A percentile compares a stretch with the other conserved stretches of the same genome.
Conservation (phyloP, 2,329 filamentous ascomycete species). For the Bipolaris cookei region DNA sequence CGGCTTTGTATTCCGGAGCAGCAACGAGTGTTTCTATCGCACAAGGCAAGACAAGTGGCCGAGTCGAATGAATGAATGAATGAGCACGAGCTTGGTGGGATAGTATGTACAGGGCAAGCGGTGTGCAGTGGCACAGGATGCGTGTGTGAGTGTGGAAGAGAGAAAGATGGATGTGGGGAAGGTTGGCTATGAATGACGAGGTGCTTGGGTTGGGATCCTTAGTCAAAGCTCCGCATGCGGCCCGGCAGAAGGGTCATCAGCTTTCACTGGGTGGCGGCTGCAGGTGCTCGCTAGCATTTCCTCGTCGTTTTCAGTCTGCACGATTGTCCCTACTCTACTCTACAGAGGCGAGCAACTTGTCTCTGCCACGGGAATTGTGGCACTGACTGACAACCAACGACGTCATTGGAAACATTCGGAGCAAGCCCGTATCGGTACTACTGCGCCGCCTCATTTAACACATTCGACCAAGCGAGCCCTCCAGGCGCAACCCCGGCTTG, state of each 20-base stretch:
- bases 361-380: neutral
- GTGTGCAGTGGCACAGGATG: slow-evolving; percentile 8
- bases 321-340: neutral
- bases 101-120: neutral
- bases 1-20: neutral
- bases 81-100: slow-evolving; percentile 5
- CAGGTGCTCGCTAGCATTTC: slow-evolving; percentile 10
- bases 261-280: slow-evolving; percentile 8
- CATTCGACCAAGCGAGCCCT: slow-evolving; percentile 5
- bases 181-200: slow-evolving; percentile 22
- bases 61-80: neutral
- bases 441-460: slow-evolving; percentile 3
- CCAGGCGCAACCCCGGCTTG: slow-evolving; percentile 7
- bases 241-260: slow-evolving; percentile 9
- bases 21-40: neutral
- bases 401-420: slow-evolving; percentile 10
- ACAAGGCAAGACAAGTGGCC: neutral
- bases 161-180: slow-evolving; percentile 20
- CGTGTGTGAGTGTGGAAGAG: slow-evolving; percentile 11
- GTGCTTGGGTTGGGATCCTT: slow-evolving; percentile 11
- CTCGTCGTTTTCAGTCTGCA: slow-evolving; percentile 4
- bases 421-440: slow-evolving; percentile 1
- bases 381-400: slow-evolving; percentile 3
- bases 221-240: slow-evolving; percentile 23
- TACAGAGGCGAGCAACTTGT: neutral